A percentile compares a stretch with the other conserved stretches of the same genome.
Conservation (phyloP, 2,329 filamentous ascomycete genomes). For the Xylariomycetidae sp. region DNA sequence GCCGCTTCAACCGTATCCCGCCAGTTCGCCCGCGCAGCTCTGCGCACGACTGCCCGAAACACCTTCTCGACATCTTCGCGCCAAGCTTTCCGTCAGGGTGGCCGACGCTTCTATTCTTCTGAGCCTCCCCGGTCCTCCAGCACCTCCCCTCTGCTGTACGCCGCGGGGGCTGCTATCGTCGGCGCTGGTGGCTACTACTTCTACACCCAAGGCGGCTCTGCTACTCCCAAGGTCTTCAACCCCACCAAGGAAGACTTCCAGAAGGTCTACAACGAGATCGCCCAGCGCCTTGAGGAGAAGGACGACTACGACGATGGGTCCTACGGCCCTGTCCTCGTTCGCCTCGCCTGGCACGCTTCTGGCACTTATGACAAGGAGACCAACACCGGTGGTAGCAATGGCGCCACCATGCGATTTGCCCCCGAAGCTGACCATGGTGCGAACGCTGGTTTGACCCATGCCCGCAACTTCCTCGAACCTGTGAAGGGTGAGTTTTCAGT, state of each 20-base stretch:
- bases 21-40: constrained; percentile 52
- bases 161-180: constrained; percentile 53
- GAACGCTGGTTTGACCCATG: constrained; percentile 82
- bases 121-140: constrained; percentile 52
- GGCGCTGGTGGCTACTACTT: constrained; percentile 64
- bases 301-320: constrained; percentile 96
- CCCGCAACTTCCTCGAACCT: constrained; percentile 89
- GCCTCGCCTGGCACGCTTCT: constrained; percentile 90
- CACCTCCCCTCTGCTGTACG: constrained; percentile 47
- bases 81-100: constrained; percentile 67
- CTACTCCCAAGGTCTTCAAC: constrained; percentile 56
- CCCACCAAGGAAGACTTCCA: constrained; percentile 88
- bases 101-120: constrained; percentile 76
- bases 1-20: constrained; percentile 41
- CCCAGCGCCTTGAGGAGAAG: constrained; percentile 74
- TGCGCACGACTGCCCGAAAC: constrained; percentile 55
- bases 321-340: constrained; percentile 86
- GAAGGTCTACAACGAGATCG: constrained; percentile 88
- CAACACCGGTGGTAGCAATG: constrained; percentile 87
- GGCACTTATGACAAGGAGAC: constrained; percentile 90
- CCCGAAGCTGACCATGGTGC: constrained; percentile 88
- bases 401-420: constrained; percentile 92
- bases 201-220: constrained; percentile 51
- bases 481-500: constrained; percentile 62
- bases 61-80: constrained; percentile 57